phyloP scores from a whole-genome alignment of 176 grass and related monocot species.

The Lolium multiflorum region DNA sequence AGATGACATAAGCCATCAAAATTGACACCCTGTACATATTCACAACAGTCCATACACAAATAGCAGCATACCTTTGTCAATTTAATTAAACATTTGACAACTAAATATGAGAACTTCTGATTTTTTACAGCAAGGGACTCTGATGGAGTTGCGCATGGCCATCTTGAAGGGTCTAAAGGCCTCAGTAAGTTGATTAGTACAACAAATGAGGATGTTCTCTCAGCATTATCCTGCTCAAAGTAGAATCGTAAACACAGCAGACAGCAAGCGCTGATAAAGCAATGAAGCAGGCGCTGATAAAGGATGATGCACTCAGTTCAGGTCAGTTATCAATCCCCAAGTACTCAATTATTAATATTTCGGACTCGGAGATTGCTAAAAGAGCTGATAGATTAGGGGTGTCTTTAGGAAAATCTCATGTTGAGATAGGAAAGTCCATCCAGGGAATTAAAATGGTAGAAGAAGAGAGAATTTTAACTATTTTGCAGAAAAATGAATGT shows the following conservation, averaged over 20 bases:
- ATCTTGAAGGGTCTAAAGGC: conserved; percentile 89
- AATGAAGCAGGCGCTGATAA: too few species aligned
- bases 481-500: too few species aligned
- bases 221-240: conserved; percentile 92
- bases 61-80: conserved; percentile 81
- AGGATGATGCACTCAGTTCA: too few species aligned
- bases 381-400: too few species aligned
- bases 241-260: conserved; percentile 39
- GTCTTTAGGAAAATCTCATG: too few species aligned
- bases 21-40: background rate
- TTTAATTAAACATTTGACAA: conserved; percentile 99
- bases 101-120: conserved; percentile 97
- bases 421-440: too few species aligned
- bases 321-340: too few species aligned
- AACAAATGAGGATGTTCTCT: conserved; percentile 93
- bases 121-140: conserved; percentile 84
- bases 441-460: too few species aligned
- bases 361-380: too few species aligned
- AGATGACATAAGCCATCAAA: conserved; percentile 26
- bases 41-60: background rate
- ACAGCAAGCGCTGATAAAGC: too few species aligned
- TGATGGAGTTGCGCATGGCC: conserved; percentile 65
- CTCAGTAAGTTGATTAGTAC: conserved; percentile 92
- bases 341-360: too few species aligned
- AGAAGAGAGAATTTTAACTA: too few species aligned